phyloP scores from a whole-genome alignment of 306 rosid genomes.

The Purshia tridentata region DNA sequence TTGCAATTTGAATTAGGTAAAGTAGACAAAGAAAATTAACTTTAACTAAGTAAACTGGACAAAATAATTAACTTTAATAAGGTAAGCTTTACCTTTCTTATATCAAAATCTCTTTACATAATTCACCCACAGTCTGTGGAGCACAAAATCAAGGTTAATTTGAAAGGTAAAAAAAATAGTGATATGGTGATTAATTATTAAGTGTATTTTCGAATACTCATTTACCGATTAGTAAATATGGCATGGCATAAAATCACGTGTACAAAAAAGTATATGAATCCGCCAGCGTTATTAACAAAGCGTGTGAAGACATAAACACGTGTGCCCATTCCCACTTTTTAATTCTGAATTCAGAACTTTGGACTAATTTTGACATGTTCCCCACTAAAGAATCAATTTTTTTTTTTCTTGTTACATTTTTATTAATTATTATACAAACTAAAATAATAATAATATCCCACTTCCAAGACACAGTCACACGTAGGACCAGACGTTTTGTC shows the following conservation, averaged over 20 bases:
- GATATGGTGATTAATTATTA: neutral
- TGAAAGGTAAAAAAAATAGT: neutral
- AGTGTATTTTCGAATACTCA: neutral
- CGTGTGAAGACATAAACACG: slow-evolving; percentile 4
- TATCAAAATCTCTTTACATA: too few relatives aligned
- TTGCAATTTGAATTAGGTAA: neutral
- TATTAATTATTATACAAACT: neutral
- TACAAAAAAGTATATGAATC: neutral
- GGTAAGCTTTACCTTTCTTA: neutral
- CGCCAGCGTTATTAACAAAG: neutral
- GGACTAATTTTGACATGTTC: neutral
- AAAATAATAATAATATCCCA: neutral
- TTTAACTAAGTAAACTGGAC: neutral
- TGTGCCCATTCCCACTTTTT: neutral
- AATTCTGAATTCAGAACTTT: neutral
- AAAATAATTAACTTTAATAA: neutral
- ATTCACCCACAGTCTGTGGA: too few relatives aligned
- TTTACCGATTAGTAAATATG: too few relatives aligned
- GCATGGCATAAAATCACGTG: neutral
- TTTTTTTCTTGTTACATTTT: neutral
- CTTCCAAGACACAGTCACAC: slow-evolving; percentile 1
- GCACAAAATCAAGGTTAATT: too few relatives aligned
- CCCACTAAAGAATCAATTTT: too few relatives aligned
- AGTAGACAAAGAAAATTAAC: neutral
- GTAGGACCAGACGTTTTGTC: neutral